Conservation (phyloP, 2,329 filamentous ascomycete genomes). For the Pseudogymnoascus sp. region DNA sequence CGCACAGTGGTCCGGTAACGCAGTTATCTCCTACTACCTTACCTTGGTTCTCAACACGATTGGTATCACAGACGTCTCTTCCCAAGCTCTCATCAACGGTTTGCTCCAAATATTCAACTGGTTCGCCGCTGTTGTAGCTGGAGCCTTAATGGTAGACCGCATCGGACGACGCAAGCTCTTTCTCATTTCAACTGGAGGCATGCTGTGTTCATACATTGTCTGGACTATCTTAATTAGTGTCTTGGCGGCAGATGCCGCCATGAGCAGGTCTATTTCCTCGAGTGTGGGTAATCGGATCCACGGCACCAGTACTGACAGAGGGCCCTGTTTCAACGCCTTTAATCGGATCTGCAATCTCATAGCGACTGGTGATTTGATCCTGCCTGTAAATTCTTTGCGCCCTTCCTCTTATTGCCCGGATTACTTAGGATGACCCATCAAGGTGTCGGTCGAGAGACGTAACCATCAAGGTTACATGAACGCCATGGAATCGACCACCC, state of each 20-base stretch:
- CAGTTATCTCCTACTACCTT: constrained; percentile 29
- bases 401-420: too few species aligned
- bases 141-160: constrained; percentile 32
- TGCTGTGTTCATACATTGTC: constrained; percentile 28
- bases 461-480: not conserved
- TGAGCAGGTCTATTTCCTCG: too few species aligned
- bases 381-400: too few species aligned
- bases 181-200: constrained; percentile 25
- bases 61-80: constrained; percentile 16
- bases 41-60: constrained; percentile 23
- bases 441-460: not conserved
- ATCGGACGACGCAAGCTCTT: constrained; percentile 33
- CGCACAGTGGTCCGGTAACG: too few species aligned
- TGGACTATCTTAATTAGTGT: not conserved
- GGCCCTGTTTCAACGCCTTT: too few species aligned
- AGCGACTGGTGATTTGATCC: too few species aligned
- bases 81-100: constrained; percentile 27
- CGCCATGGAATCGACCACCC: not conserved
- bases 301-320: too few species aligned
- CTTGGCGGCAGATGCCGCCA: too few species aligned
- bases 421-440: not conserved
- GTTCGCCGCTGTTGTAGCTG: constrained; percentile 23
- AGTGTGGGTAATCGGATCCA: too few species aligned
- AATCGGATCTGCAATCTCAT: too few species aligned
- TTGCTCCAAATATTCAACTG: constrained; percentile 31